Percentiles rank a stretch among this genome's conserved stretches.
Evolutionary conservation across 148 eudicot genomes (phyloP).

Genomic region (Camellia granthamiana): DNA sequence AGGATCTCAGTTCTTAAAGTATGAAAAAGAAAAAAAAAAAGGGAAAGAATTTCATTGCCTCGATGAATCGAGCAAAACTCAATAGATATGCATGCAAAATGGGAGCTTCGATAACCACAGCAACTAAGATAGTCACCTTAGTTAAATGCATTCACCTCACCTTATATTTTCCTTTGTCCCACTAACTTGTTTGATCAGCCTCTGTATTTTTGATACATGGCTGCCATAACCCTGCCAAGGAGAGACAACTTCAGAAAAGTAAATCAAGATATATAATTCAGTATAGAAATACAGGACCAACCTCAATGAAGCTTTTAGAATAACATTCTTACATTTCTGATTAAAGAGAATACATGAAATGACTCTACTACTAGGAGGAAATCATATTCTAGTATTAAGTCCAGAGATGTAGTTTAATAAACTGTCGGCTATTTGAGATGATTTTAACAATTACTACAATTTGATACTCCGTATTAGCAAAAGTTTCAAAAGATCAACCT

Average conservation of each 20-base stretch:
- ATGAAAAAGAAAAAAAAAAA: background rate
- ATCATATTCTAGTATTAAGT: background rate
- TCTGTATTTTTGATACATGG: slow-evolving; percentile 48
- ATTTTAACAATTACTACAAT: background rate
- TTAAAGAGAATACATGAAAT: background rate
- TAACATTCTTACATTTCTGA: background rate
- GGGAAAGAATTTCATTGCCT: background rate
- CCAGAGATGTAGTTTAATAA: background rate
- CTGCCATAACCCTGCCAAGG: slow-evolving; percentile 49
- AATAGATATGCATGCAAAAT: background rate
- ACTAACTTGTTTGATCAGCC: slow-evolving; percentile 51
- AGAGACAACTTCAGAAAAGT: background rate
- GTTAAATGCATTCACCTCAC: slow-evolving; percentile 42
- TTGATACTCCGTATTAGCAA: background rate
- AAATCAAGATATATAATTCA: background rate
- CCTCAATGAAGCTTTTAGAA: background rate
- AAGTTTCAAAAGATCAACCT: background rate
- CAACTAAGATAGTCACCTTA: no score
- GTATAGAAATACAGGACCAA: background rate
- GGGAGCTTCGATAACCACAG: background rate
- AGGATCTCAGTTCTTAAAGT: background rate
- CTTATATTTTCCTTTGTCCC: slow-evolving; percentile 63
- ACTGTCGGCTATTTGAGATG: background rate
- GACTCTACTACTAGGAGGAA: slow-evolving; percentile 4
- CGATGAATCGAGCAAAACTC: background rate